Conservation (phyloP, 257 asterid species). For the Cinchona pubescens region DNA sequence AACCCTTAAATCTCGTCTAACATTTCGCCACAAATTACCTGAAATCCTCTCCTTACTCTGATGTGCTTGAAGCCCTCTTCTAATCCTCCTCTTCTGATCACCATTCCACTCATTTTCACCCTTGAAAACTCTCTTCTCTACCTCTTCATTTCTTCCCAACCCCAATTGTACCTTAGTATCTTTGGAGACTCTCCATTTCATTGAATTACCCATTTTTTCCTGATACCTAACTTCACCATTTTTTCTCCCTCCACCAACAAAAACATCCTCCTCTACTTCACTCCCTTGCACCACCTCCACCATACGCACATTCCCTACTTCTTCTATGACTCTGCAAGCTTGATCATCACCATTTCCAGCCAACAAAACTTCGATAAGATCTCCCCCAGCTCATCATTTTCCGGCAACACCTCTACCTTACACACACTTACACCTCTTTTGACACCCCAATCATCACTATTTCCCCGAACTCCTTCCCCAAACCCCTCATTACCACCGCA, state of each 20-base stretch:
- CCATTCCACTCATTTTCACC: not conserved
- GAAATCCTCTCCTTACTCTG: not conserved
- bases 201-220: not conserved
- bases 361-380: conserved; percentile 7
- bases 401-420: conserved; percentile 20
- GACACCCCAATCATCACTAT: not conserved
- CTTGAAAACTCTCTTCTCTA: not conserved
- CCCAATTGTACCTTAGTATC: not conserved
- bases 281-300: conserved; percentile 15
- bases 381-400: conserved; percentile 17
- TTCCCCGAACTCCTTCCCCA: not conserved
- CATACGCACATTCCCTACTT: conserved; percentile 18
- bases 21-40: not conserved
- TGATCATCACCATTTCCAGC: conserved; percentile 18
- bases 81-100: not conserved
- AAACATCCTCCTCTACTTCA: conserved; percentile 21
- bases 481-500: conserved; percentile 8
- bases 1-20: not conserved
- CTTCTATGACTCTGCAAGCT: conserved; percentile 6
- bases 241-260: conserved; percentile 17
- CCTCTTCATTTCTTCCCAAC: not conserved
- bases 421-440: conserved; percentile 6
- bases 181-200: not conserved
- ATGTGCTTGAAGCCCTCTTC: not conserved
- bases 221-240: conserved; percentile 14